phyloP scores from a whole-genome alignment of 2,329 filamentous ascomycete genomes.

The Curvularia spicifera region DNA sequence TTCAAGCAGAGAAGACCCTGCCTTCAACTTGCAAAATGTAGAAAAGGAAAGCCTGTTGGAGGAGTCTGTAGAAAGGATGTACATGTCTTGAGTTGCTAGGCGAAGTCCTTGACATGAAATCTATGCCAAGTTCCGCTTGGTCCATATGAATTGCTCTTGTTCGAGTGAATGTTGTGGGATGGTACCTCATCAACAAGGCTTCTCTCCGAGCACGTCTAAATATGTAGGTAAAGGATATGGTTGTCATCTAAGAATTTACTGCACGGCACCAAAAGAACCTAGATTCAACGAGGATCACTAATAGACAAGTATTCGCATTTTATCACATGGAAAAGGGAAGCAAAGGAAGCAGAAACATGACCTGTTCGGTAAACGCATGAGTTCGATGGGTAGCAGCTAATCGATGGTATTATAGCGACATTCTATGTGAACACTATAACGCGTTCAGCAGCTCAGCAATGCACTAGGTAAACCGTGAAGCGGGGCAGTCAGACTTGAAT shows the following conservation, averaged over 20 bases:
- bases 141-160: neutral
- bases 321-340: conserved; percentile 75
- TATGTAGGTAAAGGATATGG: conserved; percentile 48
- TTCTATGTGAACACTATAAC: neutral
- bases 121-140: neutral
- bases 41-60: conserved; percentile 3
- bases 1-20: neutral
- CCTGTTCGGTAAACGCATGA: conserved; percentile 47
- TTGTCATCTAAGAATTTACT: conserved; percentile 26
- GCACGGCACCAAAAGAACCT: neutral
- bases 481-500: neutral
- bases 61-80: neutral
- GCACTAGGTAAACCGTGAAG: neutral
- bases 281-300: neutral
- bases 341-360: conserved; percentile 65
- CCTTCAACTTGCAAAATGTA: neutral
- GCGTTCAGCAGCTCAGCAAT: neutral
- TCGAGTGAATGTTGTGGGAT: neutral
- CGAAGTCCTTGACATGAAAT: neutral
- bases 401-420: neutral
- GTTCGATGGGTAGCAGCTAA: conserved; percentile 12
- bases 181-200: neutral
- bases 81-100: neutral
- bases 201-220: neutral
- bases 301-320: conserved; percentile 44